Base-by-base conservation (phyloP, 2,329 filamentous ascomycete genomes). In the Trichoderma sp. region DNA sequence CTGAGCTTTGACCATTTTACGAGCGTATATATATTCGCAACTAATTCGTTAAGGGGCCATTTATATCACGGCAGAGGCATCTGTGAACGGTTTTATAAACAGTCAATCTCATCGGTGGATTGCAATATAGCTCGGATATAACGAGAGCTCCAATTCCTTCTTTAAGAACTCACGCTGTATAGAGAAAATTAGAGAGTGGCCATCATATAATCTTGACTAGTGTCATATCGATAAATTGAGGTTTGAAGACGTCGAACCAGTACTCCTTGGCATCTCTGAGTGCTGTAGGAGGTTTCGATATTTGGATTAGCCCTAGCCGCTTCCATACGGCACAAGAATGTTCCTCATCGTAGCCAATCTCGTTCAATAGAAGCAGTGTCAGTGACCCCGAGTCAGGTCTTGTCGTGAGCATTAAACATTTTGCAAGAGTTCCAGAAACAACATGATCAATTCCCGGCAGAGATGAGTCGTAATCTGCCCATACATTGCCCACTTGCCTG, bases 391-490 rank as follows among this genome's bases (percentile, higher is more conserved):
- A 70, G 13, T 65, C 58, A 21, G 31, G 24, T 7, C 49, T 64
- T 13, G 69, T 57, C 16, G 67, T 57, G 8, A 71, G n/a, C 33
- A 72, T 24, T 13, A 72, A 65, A 52, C 69, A 65, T 35, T 61
- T 21, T 4, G 59, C 37, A 14, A 16, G 27, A 13, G 55, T 57
- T 8, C 60, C 68, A 13, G 60, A 10, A 1, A 27, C 11, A 10
- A 70, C 14, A 24, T 64, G 43, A n/a, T 53, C 31, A 24, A 29
- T n/a, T 13, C 52, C 70, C 2, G 47, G n/a, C 24, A 53, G 29
- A 27, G 53, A 68, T 14, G 57, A 68, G 55, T 71, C 47, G 57
- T 68, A 72, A 16, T 72, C 69, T 21, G 52, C 67, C 69, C 62
- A 72, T 4, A 68, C 37, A 27, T 68, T 70, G 13, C 49, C 53